Evolutionary conservation across 768 basidiomycete genomes (phyloP), one percentile per base, ranked within the genome.

Genomic region (Termitomyces sp.): DNA sequence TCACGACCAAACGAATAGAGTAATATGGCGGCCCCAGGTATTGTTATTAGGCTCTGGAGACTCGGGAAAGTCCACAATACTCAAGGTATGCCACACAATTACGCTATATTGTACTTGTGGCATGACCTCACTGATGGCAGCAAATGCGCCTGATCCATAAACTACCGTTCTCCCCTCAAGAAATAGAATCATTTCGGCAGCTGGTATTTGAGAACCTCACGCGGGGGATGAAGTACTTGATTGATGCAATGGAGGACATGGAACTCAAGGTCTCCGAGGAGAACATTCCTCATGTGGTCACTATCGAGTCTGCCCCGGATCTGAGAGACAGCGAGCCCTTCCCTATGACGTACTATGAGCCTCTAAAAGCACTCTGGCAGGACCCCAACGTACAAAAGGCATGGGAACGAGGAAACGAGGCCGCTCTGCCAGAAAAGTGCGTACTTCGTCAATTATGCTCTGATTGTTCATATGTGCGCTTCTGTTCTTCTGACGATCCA

Each of bases 121-220:
- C 28, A 52, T 52, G 36, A 22, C n/a, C 33, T 45, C 22, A 38
- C 11, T 28, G 22, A 46, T 20, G n/a, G 22, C 59, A 94, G 90
- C 94, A 98, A 88, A 98, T 98, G 95, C 87, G 94, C 40, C 77
- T 97, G 40, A 97, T 99, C 51, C 95, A 98, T 72, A 82, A 85
- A 58, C 77, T 92, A 1, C 88, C 91, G 0, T 99, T 97, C 73
- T 82, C 87, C 0, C 52, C 81, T 0, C 81, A 85, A 65, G 97
- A 98, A 70, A 80, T 90, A 40, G 95, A 98, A 71, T 84, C 79
- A 16, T 97, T 89, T 65, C 86, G 95, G 2, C 95, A 96, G 66
- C 85, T 97, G 46, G 86, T 94, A 10, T 99, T 96, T 70, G 88
- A 88, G 66, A 98, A 99, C 72, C 73, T 99, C 32, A 89, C 90